Conservation (phyloP, 2,329 filamentous ascomycete genomes). For the Hypoxylon sp. region DNA sequence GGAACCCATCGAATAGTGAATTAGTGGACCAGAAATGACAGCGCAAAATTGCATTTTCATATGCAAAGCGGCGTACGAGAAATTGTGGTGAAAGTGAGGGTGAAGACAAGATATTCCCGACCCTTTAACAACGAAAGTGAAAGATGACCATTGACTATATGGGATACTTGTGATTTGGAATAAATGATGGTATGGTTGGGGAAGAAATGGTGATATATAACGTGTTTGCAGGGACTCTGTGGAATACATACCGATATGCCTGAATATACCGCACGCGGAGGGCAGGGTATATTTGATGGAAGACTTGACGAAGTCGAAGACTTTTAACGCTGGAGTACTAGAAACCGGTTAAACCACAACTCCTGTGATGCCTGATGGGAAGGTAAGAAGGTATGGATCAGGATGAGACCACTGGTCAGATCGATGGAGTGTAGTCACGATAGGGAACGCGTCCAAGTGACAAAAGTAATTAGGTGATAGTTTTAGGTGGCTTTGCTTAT, state of each 20-base stretch:
- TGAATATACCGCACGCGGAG: neutral
- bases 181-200: neutral
- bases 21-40: neutral
- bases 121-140: neutral
- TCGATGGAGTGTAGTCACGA: neutral
- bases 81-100: neutral
- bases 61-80: neutral
- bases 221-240: neutral
- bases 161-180: neutral
- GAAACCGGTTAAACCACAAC: slow-evolving; percentile 1
- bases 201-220: neutral
- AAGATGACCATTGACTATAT: neutral
- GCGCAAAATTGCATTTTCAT: neutral
- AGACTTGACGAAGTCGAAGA: neutral
- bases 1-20: neutral
- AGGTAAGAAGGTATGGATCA: neutral
- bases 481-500: neutral
- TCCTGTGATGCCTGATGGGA: neutral
- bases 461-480: neutral
- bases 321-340: slow-evolving; percentile 8
- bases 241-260: slow-evolving; percentile 6
- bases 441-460: neutral
- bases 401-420: neutral
- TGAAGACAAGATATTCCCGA: neutral
- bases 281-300: slow-evolving; percentile 1